phyloP scores from a whole-genome alignment of 2,329 filamentous ascomycete species.

The Xylaria arbuscula region DNA sequence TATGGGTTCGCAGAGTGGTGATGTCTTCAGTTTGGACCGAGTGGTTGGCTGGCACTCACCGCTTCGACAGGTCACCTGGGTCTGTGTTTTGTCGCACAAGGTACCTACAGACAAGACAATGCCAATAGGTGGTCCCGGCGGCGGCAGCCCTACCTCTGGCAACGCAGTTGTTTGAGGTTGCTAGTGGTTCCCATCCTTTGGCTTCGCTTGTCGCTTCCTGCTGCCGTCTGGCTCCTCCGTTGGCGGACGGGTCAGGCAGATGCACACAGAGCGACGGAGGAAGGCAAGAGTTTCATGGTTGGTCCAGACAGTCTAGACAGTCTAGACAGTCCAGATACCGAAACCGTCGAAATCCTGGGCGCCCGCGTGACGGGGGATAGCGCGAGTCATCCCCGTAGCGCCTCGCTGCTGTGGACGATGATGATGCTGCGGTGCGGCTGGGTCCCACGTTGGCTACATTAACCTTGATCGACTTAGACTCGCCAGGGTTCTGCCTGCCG shows the following conservation, averaged over 20 bases:
- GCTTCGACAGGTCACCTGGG: conserved; percentile 30
- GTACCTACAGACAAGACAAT: conserved; percentile 25
- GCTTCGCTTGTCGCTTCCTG: conserved; percentile 19
- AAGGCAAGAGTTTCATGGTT: conserved; percentile 23
- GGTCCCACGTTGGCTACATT: conserved; percentile 41
- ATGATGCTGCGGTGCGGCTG: conserved; percentile 42
- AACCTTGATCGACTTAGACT: conserved; percentile 45
- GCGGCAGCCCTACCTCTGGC: conserved; percentile 32
- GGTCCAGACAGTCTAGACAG: conserved; percentile 18
- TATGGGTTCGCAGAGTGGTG: conserved; percentile 10
- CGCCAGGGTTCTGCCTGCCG: conserved; percentile 37
- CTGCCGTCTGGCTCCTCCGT: neutral
- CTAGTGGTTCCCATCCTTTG: conserved; percentile 19
- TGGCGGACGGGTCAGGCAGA: conserved; percentile 5
- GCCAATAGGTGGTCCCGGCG: conserved; percentile 22
- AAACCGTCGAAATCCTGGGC: conserved; percentile 33
- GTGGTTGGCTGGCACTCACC: conserved; percentile 33
- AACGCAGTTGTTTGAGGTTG: conserved; percentile 4
- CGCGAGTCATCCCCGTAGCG: conserved; percentile 43
- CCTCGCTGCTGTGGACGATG: conserved; percentile 36
- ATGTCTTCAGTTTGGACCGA: conserved; percentile 30
- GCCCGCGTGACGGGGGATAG: conserved; percentile 39
- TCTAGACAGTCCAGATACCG: conserved; percentile 32
- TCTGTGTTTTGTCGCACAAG: conserved; percentile 30
- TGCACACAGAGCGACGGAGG: neutral